Evolutionary conservation across 495 filamentous ascomycete species (phyloP).

Genomic region (Daldinia grandis): DNA sequence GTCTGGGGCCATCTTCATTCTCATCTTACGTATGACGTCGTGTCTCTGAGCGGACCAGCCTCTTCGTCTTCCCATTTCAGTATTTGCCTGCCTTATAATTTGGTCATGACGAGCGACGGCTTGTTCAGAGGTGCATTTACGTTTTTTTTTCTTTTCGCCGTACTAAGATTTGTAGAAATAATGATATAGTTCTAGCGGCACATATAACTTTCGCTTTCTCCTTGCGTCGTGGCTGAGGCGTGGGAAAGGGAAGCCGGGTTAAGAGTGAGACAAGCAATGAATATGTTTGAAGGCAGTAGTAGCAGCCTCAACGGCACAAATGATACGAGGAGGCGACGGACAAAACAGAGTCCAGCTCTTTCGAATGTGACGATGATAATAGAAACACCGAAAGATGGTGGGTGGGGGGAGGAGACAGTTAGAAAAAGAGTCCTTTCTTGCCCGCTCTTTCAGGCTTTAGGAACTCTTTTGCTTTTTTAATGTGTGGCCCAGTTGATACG

Average conservation of each 20-base stretch:
- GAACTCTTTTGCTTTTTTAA: conserved; percentile 35
- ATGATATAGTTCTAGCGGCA: conserved; percentile 7
- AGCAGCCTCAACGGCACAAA: conserved; percentile 10
- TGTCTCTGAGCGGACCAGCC: conserved; percentile 28
- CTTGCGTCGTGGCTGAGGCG: conserved; percentile 37
- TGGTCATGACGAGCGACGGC: conserved; percentile 25
- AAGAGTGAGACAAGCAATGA: conserved; percentile 32
- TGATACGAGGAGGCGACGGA: conserved; percentile 16
- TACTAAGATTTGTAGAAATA: conserved; percentile 12
- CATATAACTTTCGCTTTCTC: conserved; percentile 18
- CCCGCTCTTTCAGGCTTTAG: conserved; percentile 22
- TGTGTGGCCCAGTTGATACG: conserved; percentile 31
- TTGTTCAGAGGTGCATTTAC: conserved; percentile 8
- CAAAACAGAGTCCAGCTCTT: conserved; percentile 37
- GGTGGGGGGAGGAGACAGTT: conserved; percentile 15
- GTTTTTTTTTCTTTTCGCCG: conserved; percentile 5
- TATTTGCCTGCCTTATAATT: conserved; percentile 34
- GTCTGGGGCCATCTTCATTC: conserved; percentile 42
- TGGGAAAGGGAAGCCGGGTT: conserved; percentile 15
- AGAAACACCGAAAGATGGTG: conserved; percentile 23
- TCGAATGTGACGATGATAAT: conserved; percentile 29
- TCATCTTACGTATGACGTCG: conserved; percentile 44
- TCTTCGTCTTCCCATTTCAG: conserved; percentile 40
- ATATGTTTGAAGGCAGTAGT: conserved; percentile 17
- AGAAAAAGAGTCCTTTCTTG: conserved; percentile 28